These are phyloP conservation scores for Martensiomyces pterosporus DNA, from an alignment of 192 early-diverging fungal genomes.

Conservation along the genomic window DNA sequence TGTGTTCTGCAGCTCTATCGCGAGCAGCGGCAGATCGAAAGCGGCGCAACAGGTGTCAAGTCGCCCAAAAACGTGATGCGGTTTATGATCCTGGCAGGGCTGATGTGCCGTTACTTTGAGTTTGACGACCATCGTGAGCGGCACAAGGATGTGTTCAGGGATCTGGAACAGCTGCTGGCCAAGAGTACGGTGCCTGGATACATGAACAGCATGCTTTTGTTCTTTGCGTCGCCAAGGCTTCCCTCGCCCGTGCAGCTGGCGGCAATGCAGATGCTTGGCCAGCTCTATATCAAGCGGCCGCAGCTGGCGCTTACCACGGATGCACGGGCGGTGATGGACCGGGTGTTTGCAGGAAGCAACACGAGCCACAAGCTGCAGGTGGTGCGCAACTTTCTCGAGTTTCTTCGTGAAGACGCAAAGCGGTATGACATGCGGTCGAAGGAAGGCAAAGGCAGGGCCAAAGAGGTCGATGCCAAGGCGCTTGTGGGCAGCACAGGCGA, in stretches of 20 bases:
- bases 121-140: constrained; percentile 60
- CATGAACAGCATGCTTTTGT: constrained; percentile 42
- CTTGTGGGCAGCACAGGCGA: constrained; percentile 79
- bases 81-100: constrained; percentile 68
- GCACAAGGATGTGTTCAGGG: constrained; percentile 31
- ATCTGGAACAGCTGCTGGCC: constrained; percentile 29
- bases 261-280: constrained; percentile 62
- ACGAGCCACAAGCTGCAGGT: constrained; percentile 59
- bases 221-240: constrained; percentile 32
- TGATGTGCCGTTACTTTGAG: constrained; percentile 73
- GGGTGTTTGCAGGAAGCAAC: constrained; percentile 52
- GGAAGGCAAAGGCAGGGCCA: constrained; percentile 25
- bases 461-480: constrained; percentile 64
- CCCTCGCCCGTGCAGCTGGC: constrained; percentile 49
- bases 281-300: constrained; percentile 70
- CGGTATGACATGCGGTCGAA: constrained; percentile 51
- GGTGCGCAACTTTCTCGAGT: constrained; percentile 69
- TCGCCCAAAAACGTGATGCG: constrained; percentile 55
- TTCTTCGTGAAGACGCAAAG: constrained; percentile 61
- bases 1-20: constrained; percentile 53
- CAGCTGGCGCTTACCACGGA: constrained; percentile 54
- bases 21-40: constrained; percentile 36
- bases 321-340: constrained; percentile 63
- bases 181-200: constrained; percentile 18
- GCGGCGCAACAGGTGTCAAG: constrained; percentile 12